phyloP scores from a whole-genome alignment of 176 grass and related monocot species.

The Themeda triandra region DNA sequence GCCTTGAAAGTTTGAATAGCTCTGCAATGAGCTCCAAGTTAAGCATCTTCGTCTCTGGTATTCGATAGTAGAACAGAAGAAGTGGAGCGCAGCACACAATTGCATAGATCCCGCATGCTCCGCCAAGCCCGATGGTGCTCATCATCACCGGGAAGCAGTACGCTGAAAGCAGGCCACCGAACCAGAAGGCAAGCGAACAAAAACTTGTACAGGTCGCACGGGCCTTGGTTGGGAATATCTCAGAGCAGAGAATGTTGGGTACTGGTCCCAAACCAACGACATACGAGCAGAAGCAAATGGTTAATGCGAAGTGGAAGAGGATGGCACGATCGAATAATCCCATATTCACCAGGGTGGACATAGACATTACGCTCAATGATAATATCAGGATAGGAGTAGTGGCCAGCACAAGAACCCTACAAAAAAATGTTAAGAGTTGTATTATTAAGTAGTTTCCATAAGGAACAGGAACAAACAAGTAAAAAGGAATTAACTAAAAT shows the following conservation, averaged over 20 bases:
- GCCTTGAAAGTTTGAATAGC: slow-evolving; percentile 48
- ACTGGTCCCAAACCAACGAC: slow-evolving; percentile 73
- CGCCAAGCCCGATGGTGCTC: slow-evolving; percentile 58
- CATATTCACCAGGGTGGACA: slow-evolving; percentile 48
- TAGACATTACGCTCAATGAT: slow-evolving; percentile 50
- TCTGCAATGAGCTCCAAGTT: slow-evolving; percentile 82
- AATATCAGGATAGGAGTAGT: slow-evolving; percentile 63
- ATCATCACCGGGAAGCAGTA: slow-evolving; percentile 83
- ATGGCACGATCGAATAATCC: slow-evolving; percentile 38
- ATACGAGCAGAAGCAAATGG: slow-evolving; percentile 77
- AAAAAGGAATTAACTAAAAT: not conserved
- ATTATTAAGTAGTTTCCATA: not conserved
- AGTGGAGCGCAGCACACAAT: slow-evolving; percentile 49
- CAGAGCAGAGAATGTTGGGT: slow-evolving; percentile 84
- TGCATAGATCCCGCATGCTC: slow-evolving; percentile 65
- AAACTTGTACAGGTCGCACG: slow-evolving; percentile 72
- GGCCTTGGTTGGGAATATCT: slow-evolving; percentile 89
- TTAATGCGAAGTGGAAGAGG: slow-evolving; percentile 54
- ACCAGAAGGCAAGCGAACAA: slow-evolving; percentile 86
- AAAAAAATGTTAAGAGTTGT: slow-evolving; percentile 30
- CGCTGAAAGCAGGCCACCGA: slow-evolving; percentile 62
- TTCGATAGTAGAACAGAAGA: slow-evolving; percentile 52
- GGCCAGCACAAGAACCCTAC: slow-evolving; percentile 70
- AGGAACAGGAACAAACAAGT: not conserved
- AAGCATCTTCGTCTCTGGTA: slow-evolving; percentile 69